Conservation (phyloP, 2,329 filamentous ascomycete genomes). For the Fusarium neocosmosporiellum region DNA sequence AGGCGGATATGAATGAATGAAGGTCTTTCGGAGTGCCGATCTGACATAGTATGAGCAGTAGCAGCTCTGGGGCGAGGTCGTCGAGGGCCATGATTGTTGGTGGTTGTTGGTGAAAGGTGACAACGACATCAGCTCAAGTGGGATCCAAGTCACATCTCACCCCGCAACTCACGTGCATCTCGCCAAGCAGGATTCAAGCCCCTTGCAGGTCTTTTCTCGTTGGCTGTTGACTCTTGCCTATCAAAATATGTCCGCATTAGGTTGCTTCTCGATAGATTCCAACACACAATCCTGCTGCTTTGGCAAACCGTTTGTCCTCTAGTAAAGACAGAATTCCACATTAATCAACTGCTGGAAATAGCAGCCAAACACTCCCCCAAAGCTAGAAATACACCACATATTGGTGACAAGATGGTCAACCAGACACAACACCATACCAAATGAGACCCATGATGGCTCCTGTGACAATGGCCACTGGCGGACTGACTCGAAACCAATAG, state of each 20-base stretch:
- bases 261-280: not conserved
- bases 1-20: not conserved
- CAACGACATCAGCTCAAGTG: not conserved
- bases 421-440: slow-evolving; percentile 43
- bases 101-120: not conserved
- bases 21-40: not conserved
- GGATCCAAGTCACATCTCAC: not conserved
- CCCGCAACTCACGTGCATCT: not conserved
- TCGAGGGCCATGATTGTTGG: not conserved
- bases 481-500: slow-evolving; percentile 46
- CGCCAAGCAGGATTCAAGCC: not conserved
- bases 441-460: slow-evolving; percentile 50
- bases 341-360: not conserved
- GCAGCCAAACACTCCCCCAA: not conserved
- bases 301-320: not conserved
- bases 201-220: not conserved
- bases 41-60: not conserved
- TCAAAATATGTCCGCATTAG: not conserved
- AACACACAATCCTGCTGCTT: not conserved
- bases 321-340: not conserved
- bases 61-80: not conserved
- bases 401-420: not conserved
- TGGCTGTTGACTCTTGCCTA: not conserved
- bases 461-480: slow-evolving; percentile 48
- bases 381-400: not conserved